These are phyloP conservation scores for Piloderma croceum DNA, from an alignment of 768 basidiomycete species.

Conservation along the genomic window DNA sequence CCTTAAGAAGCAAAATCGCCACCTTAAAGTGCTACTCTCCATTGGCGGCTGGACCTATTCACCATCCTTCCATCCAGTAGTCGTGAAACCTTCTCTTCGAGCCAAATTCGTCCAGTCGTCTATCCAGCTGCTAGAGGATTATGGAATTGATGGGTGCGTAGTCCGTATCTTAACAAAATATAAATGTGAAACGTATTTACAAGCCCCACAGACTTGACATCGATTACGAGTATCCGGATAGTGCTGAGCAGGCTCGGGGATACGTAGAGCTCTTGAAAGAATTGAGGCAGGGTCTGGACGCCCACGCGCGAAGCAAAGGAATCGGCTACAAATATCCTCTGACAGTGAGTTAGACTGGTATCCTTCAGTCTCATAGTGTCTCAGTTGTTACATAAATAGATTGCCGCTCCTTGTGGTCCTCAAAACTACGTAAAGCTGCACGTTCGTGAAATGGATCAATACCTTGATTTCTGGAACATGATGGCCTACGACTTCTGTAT, in stretches of 20 bases:
- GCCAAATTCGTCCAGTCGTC: slow-evolving; percentile 77
- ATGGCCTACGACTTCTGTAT: slow-evolving; percentile 89
- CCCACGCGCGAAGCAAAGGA: slow-evolving; percentile 60
- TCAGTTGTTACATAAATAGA: slow-evolving; percentile 36
- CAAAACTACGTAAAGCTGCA: slow-evolving; percentile 78
- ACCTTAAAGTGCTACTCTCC: slow-evolving; percentile 74
- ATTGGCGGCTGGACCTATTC: slow-evolving; percentile 98
- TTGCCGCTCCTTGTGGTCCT: slow-evolving; percentile 90
- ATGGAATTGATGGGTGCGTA: neutral
- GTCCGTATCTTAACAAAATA: neutral
- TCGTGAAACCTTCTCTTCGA: slow-evolving; percentile 56
- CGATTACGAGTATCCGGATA: slow-evolving; percentile 90
- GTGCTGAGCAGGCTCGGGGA: slow-evolving; percentile 70
- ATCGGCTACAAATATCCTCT: slow-evolving; percentile 62
- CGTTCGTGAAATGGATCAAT: slow-evolving; percentile 78
- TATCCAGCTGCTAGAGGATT: slow-evolving; percentile 68
- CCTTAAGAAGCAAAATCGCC: slow-evolving; percentile 80
- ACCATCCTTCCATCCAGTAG: slow-evolving; percentile 78
- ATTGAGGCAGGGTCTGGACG: slow-evolving; percentile 69
- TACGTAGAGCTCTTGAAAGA: slow-evolving; percentile 81
- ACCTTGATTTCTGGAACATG: slow-evolving; percentile 94
- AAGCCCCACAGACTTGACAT: slow-evolving; percentile 90
- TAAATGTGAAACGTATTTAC: slow-evolving; percentile 56
- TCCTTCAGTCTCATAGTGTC: neutral
- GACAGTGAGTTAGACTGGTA: slow-evolving; percentile 47